Base-by-base conservation (phyloP, 768 basidiomycete genomes). In the Psilocybe cyanescens region DNA sequence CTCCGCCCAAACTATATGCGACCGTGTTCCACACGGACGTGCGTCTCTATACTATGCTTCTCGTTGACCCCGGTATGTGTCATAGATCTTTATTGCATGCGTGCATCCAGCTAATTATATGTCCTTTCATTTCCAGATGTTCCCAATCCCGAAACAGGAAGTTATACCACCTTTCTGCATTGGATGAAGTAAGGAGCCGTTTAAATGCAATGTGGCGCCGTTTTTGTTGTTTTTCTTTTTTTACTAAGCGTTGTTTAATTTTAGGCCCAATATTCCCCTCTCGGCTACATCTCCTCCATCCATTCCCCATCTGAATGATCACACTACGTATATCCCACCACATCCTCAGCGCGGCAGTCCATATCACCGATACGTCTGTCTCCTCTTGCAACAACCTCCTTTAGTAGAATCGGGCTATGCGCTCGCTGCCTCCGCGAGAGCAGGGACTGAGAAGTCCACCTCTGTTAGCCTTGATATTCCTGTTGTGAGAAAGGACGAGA, bases 321-420 rank as follows among this genome's bases (percentile, higher is more conserved):
- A 92, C 71, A 91, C 90, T 5, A 76, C 78, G 28, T 98, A 96
- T 74, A 79, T 96, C 64, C 92, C 97, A 4, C 97, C 96, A 3
- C 95, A 97, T 66, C 97, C 97, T 3, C 91, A 94, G 71, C 84
- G 84, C 39, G 95, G 95, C 53, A 90, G 95, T 9, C 86, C 87
- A 0, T 95, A 93, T 75, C 97, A 99, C 75, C 94, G 97, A 63
- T 97, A 97, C 73, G 84, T 87, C 8, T 66, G 90, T 47, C 78
- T 97, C 30, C 78, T 97, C 30, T 81, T 96, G 50, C 88, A 86
- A 8, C 94, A 97, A 67, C 79, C 84, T 33, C 75, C 80, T 8
- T 64, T 74, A 37, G 73, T 63, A n/a, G 65, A 63, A 1, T 58
- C 67, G 16, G 67, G 69, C 33, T 78, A 81, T 67, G 72, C 75